A percentile compares a stretch with the other conserved stretches of the same genome.
Conservation (phyloP, 2,329 filamentous ascomycete genomes). For the Verticillium dahliae region DNA sequence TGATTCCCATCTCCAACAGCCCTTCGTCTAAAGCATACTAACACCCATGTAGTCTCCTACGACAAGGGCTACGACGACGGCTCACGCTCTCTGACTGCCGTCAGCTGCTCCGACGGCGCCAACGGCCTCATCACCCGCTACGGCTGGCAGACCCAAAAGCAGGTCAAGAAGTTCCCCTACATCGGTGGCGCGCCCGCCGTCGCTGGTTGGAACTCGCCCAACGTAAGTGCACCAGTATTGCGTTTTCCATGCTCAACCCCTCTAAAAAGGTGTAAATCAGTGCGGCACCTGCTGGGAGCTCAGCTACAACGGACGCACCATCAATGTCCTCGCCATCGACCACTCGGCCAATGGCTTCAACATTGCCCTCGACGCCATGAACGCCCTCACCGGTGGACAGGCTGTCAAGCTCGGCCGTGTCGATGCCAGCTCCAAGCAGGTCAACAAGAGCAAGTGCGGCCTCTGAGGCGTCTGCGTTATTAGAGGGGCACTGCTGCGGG, state of each 20-base stretch:
- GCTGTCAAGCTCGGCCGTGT: constrained; percentile 44
- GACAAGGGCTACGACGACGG: constrained; percentile 64
- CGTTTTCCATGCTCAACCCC: neutral
- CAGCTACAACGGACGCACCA: constrained; percentile 41
- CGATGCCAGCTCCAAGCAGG: constrained; percentile 39
- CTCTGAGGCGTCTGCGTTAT: constrained; percentile 16
- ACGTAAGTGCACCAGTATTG: constrained; percentile 16
- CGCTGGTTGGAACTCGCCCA: constrained; percentile 46
- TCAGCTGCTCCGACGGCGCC: constrained; percentile 61
- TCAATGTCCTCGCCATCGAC: constrained; percentile 53
- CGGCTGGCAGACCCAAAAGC: constrained; percentile 49
- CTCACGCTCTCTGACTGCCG: constrained; percentile 43
- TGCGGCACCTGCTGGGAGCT: constrained; percentile 56
- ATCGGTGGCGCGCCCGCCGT: constrained; percentile 48
- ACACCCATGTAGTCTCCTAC: constrained; percentile 51
- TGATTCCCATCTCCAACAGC: neutral
- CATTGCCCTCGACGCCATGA: constrained; percentile 48
- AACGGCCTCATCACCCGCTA: constrained; percentile 61
- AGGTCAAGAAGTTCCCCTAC: constrained; percentile 43
- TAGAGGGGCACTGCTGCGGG: no score
- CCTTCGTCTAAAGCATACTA: constrained; percentile 2
- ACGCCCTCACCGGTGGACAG: constrained; percentile 46
- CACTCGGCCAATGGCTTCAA: constrained; percentile 44
- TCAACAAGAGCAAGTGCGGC: constrained; percentile 36
- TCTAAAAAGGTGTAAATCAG: constrained; percentile 13